These are phyloP conservation scores for Zygoascus bituminiphila DNA, from an alignment of 805 yeast species.

Conservation along the genomic window DNA sequence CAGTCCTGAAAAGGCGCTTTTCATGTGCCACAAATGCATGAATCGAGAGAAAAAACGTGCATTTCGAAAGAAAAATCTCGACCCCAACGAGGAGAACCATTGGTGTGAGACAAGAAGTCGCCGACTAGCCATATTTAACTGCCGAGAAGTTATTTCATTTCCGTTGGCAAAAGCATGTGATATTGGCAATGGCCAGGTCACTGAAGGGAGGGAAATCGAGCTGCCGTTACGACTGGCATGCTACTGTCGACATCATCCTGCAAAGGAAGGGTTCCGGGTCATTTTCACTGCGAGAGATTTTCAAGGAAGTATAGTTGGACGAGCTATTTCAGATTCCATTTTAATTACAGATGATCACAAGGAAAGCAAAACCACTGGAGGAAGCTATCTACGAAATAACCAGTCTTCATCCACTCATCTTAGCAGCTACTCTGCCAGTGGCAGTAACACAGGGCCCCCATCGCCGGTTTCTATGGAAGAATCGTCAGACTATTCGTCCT, in stretches of 20 bases:
- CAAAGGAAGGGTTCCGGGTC: constrained; percentile 36
- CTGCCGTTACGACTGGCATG: constrained; percentile 77
- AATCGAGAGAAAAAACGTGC: constrained; percentile 93
- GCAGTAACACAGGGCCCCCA: constrained; percentile 10
- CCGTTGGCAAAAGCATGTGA: constrained; percentile 14
- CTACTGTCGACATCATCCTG: constrained; percentile 92
- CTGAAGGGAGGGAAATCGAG: constrained; percentile 34
- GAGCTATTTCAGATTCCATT: constrained; percentile 60
- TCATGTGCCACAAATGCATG: constrained; percentile 80
- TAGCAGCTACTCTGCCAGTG: background rate
- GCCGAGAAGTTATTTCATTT: constrained; percentile 74
- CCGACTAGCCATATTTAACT: constrained; percentile 82
- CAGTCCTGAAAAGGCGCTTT: constrained; percentile 41
- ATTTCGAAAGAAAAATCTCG: constrained; percentile 76
- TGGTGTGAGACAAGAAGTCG: constrained; percentile 70
- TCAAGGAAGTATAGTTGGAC: constrained; percentile 60
- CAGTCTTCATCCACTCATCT: background rate
- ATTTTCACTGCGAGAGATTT: constrained; percentile 49
- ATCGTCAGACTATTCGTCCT: constrained; percentile 22
- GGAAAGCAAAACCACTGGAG: constrained; percentile 17
- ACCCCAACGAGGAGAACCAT: constrained; percentile 61
- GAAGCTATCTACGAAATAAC: background rate
- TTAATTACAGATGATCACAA: constrained; percentile 94
- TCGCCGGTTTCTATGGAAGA: constrained; percentile 31
- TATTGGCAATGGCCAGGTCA: constrained; percentile 10